These are phyloP conservation scores for Ustilago crameri DNA, from an alignment of 1,284 basidiomycete genomes.

Conservation along the genomic window DNA sequence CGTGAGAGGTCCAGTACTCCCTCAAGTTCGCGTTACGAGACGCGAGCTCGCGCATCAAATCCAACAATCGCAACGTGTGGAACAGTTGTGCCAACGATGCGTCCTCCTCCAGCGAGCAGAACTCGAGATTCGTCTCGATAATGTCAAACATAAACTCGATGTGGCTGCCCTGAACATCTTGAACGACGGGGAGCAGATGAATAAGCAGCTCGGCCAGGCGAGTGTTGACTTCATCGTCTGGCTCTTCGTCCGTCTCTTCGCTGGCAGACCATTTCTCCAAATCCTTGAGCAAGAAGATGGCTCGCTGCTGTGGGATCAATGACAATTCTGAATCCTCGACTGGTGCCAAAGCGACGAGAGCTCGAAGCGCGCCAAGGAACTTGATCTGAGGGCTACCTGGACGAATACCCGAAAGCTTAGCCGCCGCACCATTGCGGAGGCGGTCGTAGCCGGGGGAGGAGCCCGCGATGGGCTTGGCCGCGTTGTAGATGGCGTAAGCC, in stretches of 20 bases:
- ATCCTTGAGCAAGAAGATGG: conserved; percentile 87
- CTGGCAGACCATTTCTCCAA: conserved; percentile 84
- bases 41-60: conserved; percentile 78
- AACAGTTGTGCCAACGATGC: conserved; percentile 76
- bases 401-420: conserved; percentile 78
- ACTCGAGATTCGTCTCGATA: conserved; percentile 85
- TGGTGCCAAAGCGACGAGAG: conserved; percentile 82
- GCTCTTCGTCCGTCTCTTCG: conserved; percentile 73
- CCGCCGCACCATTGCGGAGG: conserved; percentile 89
- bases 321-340: conserved; percentile 82
- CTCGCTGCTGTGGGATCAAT: conserved; percentile 81
- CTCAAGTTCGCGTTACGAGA: conserved; percentile 79
- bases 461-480: conserved; percentile 44
- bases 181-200: conserved; percentile 85
- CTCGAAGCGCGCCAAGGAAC: conserved; percentile 78
- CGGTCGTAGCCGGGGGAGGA: conserved; percentile 76
- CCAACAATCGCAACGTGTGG: conserved; percentile 78
- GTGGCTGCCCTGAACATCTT: conserved; percentile 85
- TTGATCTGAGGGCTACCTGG: conserved; percentile 75
- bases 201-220: conserved; percentile 80
- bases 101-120: conserved; percentile 75
- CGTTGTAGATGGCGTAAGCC: conserved; percentile 40
- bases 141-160: conserved; percentile 94
- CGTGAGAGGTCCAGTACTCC: conserved; percentile 76
- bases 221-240: conserved; percentile 78